Conservation (phyloP, 225 moss, liverwort and hornwort genomes). For the Polytrichum formosum region DNA sequence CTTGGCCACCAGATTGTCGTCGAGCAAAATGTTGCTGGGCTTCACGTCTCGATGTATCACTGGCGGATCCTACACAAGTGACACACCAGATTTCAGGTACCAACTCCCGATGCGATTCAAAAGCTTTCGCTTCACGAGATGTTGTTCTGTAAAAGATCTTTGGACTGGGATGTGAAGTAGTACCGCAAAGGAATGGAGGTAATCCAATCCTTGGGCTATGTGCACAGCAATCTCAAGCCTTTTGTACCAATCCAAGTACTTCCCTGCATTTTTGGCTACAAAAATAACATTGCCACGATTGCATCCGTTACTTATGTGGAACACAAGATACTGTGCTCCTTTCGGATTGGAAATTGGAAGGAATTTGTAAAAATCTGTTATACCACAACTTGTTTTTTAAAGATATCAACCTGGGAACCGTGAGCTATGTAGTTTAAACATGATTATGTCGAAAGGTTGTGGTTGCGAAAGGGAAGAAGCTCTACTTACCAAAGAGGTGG, state of each 20-base stretch:
- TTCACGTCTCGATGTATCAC: constrained; percentile 50
- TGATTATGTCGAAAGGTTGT: too few relatives aligned
- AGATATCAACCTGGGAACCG: too few relatives aligned
- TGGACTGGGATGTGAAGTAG: constrained; percentile 1
- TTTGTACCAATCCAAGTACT: constrained; percentile 43
- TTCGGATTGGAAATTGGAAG: too few relatives aligned
- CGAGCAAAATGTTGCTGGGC: constrained; percentile 42
- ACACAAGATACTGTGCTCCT: too few relatives aligned
- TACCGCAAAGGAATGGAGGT: constrained; percentile 12
- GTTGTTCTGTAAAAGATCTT: neutral
- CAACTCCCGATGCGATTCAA: too few relatives aligned
- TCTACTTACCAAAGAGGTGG: constrained; percentile 39
- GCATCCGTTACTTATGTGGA: too few relatives aligned
- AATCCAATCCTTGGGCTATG: constrained; percentile 44
- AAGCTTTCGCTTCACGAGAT: neutral
- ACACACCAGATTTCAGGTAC: too few relatives aligned
- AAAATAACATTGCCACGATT: neutral
- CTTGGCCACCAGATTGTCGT: constrained; percentile 42
- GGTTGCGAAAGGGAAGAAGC: too few relatives aligned
- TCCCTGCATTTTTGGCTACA: constrained; percentile 31
- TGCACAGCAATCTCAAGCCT: constrained; percentile 40
- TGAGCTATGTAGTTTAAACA: too few relatives aligned
- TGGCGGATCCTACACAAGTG: constrained; percentile 34
- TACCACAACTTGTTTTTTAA: too few relatives aligned
- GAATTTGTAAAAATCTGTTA: too few relatives aligned